A percentile compares a stretch with the other conserved stretches of the same genome.
Evolutionary conservation across 805 yeast genomes (phyloP).

Genomic region (Blastobotrys parvus): DNA sequence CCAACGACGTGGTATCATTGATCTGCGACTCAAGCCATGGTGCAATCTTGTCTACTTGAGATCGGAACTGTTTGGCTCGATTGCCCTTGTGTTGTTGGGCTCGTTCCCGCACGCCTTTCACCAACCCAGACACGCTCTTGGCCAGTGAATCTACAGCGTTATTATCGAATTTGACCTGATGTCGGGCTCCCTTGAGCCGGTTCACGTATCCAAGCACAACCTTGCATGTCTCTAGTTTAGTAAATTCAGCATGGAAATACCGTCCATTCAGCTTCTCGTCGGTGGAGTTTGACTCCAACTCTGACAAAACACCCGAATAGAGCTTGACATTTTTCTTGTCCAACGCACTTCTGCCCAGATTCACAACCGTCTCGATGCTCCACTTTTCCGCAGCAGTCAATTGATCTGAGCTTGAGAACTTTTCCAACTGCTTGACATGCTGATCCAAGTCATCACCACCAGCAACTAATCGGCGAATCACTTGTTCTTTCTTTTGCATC

Average conservation of each 20-base stretch:
- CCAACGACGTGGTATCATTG: constrained; percentile 7
- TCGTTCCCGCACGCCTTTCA: constrained; percentile 4
- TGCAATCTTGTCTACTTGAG: constrained; percentile 7
- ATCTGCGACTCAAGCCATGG: constrained; percentile 15
- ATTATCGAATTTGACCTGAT: constrained; percentile 11
- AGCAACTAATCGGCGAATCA: constrained; percentile 16
- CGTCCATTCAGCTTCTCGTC: too few species aligned
- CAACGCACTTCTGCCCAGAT: constrained; percentile 12
- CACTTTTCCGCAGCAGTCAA: constrained; percentile 34
- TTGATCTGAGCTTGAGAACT: constrained; percentile 5
- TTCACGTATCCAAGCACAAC: constrained; percentile 10
- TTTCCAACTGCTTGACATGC: neutral
- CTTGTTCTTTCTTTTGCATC: constrained; percentile 26
- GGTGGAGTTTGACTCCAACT: neutral
- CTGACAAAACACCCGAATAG: constrained; percentile 5
- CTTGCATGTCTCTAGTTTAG: constrained; percentile 22
- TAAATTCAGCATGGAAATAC: constrained; percentile 21
- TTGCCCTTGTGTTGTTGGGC: constrained; percentile 14
- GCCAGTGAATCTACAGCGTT: constrained; percentile 4
- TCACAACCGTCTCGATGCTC: constrained; percentile 21
- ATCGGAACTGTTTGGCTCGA: constrained; percentile 5
- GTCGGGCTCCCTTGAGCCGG: constrained; percentile 10
- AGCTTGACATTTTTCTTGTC: constrained; percentile 2
- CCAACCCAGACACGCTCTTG: neutral
- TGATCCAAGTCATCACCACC: constrained; percentile 8